Evolutionary conservation across 1,284 basidiomycete genomes (phyloP).

Genomic region (Entoloma clypeatum): DNA sequence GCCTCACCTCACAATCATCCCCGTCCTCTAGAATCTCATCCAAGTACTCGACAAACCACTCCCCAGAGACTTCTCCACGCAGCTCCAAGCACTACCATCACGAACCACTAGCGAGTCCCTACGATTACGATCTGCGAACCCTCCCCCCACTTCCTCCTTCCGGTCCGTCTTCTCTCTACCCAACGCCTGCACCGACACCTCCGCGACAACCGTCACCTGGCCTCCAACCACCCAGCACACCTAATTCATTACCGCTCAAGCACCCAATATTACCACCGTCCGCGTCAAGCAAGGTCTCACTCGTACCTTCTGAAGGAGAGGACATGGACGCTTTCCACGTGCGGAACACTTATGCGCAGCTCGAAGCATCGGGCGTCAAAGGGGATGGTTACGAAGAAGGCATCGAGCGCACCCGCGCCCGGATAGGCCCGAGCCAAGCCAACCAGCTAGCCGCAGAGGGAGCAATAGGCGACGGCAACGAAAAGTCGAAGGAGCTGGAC

Average conservation of each 20-base stretch:
- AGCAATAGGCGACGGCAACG: constrained; percentile 51
- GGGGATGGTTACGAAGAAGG: constrained; percentile 92
- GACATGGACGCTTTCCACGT: constrained; percentile 86
- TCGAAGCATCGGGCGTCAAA: constrained; percentile 81
- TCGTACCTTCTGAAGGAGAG: constrained; percentile 70
- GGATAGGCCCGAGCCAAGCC: constrained; percentile 55
- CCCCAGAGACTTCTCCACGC: constrained; percentile 28
- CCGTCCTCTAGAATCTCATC: constrained; percentile 14
- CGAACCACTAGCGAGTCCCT: constrained; percentile 6
- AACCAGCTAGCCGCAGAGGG: constrained; percentile 54
- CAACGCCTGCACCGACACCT: constrained; percentile 33
- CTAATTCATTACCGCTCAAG: constrained; percentile 28
- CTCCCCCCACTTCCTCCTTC: constrained; percentile 35
- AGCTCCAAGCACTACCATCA: constrained; percentile 11
- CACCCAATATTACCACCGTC: constrained; percentile 33
- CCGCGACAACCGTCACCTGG: constrained; percentile 26
- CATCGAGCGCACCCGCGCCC: constrained; percentile 88
- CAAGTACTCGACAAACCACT: constrained; percentile 24
- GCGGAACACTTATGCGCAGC: constrained; percentile 82
- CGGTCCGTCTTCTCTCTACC: constrained; percentile 16
- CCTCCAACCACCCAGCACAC: constrained; percentile 17
- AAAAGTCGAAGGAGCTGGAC: constrained; percentile 58
- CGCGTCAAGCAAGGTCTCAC: constrained; percentile 52
- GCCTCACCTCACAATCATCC: constrained; percentile 2
- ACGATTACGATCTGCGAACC: constrained; percentile 24